Evolutionary conservation across 2,329 filamentous ascomycete genomes (phyloP).

Genomic region (Aspergillus pseudonomiae): DNA sequence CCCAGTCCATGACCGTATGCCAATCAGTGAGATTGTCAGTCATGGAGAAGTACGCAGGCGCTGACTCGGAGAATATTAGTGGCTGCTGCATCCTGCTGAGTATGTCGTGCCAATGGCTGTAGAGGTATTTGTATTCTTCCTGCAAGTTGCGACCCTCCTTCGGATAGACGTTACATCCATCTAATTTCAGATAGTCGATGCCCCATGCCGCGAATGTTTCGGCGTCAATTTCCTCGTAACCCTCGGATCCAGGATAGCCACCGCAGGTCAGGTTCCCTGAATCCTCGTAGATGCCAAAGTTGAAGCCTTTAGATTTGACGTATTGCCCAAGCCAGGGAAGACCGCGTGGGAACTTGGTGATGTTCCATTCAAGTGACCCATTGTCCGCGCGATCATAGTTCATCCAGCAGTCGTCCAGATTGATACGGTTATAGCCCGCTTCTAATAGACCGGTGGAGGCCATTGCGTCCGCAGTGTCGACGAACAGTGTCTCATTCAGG

Average conservation of each 20-base stretch:
- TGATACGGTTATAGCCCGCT: constrained; percentile 45
- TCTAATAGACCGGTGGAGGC: constrained; percentile 43
- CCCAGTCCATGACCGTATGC: constrained; percentile 52
- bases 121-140: constrained; percentile 35
- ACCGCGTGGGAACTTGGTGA: constrained; percentile 47
- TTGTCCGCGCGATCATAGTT: constrained; percentile 37
- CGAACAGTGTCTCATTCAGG: constrained; percentile 54
- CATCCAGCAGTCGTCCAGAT: constrained; percentile 54
- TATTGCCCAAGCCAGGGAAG: constrained; percentile 47
- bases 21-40: constrained; percentile 46
- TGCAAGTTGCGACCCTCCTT: constrained; percentile 21
- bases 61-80: constrained; percentile 51
- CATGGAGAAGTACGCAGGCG: constrained; percentile 49
- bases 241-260: constrained; percentile 46
- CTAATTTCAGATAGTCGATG: constrained; percentile 55
- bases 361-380: constrained; percentile 47
- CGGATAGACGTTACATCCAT: constrained; percentile 45
- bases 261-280: constrained; percentile 50
- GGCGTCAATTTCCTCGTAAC: constrained; percentile 48
- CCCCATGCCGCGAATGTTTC: constrained; percentile 43
- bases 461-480: constrained; percentile 52
- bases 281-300: constrained; percentile 53
- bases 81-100: constrained; percentile 39
- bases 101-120: constrained; percentile 49
- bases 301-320: constrained; percentile 44